phyloP scores from a whole-genome alignment of 768 basidiomycete genomes.

The Auricularia sp. region DNA sequence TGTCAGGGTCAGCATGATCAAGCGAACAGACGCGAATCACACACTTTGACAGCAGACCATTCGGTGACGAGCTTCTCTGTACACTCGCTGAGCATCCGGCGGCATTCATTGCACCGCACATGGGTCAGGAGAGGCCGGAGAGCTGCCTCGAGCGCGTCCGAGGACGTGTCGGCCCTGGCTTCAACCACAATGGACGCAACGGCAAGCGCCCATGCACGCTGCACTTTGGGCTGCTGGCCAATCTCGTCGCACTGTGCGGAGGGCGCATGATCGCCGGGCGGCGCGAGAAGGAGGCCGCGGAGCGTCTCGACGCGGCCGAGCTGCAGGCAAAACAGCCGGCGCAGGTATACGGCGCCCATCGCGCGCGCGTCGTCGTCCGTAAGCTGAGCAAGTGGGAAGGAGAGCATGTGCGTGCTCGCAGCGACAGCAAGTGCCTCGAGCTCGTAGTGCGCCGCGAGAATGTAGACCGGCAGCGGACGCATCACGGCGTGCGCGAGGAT shows the following conservation, averaged over 20 bases:
- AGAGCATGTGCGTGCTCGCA: constrained; percentile 8
- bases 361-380: constrained; percentile 7
- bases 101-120: constrained; percentile 58
- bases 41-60: constrained; percentile 65
- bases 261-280: constrained; percentile 19
- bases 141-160: constrained; percentile 60
- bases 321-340: constrained; percentile 32
- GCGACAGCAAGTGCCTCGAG: constrained; percentile 13
- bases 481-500: constrained; percentile 61
- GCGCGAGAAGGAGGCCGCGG: constrained; percentile 19
- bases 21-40: neutral
- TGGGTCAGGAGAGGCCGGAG: constrained; percentile 61
- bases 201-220: constrained; percentile 5
- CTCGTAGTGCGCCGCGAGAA: constrained; percentile 9
- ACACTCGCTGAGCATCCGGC: constrained; percentile 49
- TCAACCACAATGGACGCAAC: too few relatives aligned
- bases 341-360: constrained; percentile 29
- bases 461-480: constrained; percentile 31
- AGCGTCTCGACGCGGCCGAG: constrained; percentile 26
- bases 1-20: neutral
- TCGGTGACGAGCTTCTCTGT: constrained; percentile 59
- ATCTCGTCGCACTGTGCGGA: too few relatives aligned
- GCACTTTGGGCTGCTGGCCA: constrained; percentile 13
- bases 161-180: constrained; percentile 50
- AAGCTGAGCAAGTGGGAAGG: constrained; percentile 7